Evolutionary conservation across 2,329 filamentous ascomycete species (phyloP), one percentile per base, ranked within the genome.

Genomic region (Venturia oleaginea): DNA sequence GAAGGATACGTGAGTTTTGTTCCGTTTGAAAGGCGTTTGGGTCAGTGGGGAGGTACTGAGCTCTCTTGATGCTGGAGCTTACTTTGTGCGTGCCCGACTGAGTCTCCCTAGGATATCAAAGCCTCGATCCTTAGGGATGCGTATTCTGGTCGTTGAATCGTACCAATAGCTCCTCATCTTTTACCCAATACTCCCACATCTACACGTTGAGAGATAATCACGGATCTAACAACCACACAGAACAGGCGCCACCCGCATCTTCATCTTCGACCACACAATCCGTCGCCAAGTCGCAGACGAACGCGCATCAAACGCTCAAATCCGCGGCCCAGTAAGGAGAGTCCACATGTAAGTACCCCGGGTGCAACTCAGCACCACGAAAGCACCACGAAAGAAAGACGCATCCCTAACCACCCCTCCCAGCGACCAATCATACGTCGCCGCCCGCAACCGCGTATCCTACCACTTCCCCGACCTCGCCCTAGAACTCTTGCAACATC

Each of bases 201-300:
- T 43, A 7, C n/a, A 17, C 19, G n/a, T 7, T 40, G 10, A 17
- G 40, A 7, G n/a, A 2, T 19, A n/a, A n/a, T 1, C 17, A n/a
- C 17, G 17, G n/a, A 7, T n/a, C 46, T 27, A 27, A 51, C 61
- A 51, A 4, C 19, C n/a, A 46, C 30, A 37, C 32, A 65, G 64
- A 32, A 65, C 64, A 22, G 62, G 64, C 6, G 64, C 64, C 10
- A 40, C 30, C 24, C 61, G 62, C 17, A 55, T 46, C 22, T 42
- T 59, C 51, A 64, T 64, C 34, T 57, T 65, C 48, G 30, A 65
- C 40, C 64, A 65, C 43, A 59, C 30, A 27, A 40, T 65, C 48
- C 59, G 64, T 15, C 62, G 51, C 27, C 51, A 19, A 46, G 22
- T 3, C 3, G 46, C 46, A 24, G 46, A 51, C 46, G 22, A 30